Conservation (phyloP, 352 stramenopile genomes). For the Globisporangium canariense region DNA sequence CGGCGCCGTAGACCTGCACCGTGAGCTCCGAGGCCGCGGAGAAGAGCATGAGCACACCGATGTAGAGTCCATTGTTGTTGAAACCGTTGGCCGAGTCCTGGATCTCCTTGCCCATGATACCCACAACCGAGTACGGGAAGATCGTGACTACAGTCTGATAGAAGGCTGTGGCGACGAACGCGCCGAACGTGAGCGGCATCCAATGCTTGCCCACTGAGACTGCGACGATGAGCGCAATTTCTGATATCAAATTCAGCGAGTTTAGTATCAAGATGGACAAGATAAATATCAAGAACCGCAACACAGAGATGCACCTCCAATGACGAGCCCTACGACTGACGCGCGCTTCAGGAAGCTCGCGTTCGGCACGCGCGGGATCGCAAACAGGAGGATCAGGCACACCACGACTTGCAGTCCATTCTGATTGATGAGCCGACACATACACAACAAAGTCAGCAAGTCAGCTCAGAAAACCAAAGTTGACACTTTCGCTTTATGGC, state of each 20-base stretch:
- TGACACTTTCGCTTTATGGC: background rate
- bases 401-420: slow-evolving; percentile 57
- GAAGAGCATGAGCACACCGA: slow-evolving; percentile 70
- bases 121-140: slow-evolving; percentile 76
- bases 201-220: slow-evolving; percentile 47
- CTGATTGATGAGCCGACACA: slow-evolving; percentile 20
- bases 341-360: slow-evolving; percentile 47
- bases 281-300: background rate
- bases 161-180: slow-evolving; percentile 54
- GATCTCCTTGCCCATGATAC: slow-evolving; percentile 78
- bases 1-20: slow-evolving; percentile 70
- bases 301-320: slow-evolving; percentile 39
- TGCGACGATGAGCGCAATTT: slow-evolving; percentile 41
- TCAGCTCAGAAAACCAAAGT: background rate
- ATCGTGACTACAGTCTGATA: slow-evolving; percentile 65
- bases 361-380: slow-evolving; percentile 50
- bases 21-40: slow-evolving; percentile 58
- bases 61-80: slow-evolving; percentile 84
- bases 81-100: slow-evolving; percentile 55
- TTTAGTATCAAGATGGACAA: background rate
- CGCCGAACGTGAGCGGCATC: slow-evolving; percentile 42
- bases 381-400: slow-evolving; percentile 49
- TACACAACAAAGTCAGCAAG: background rate
- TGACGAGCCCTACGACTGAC: slow-evolving; percentile 37
- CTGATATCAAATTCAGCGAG: slow-evolving; percentile 22